Base-by-base conservation (phyloP, 1,139 yeast species). In the Sugiyamaella neomexicana region DNA sequence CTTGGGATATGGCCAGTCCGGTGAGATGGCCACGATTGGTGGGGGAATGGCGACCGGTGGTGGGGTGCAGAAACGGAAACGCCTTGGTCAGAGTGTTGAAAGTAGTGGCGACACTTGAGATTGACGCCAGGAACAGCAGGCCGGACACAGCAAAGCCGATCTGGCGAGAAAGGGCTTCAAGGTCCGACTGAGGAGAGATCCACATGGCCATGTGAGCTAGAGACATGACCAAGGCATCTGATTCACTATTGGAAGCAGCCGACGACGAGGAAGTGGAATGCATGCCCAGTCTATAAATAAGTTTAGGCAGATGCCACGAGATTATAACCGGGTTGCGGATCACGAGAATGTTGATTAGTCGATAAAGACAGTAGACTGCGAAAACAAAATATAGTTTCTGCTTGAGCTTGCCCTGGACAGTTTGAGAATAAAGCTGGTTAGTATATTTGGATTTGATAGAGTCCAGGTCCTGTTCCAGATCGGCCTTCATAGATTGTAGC, bases 121-220 rank as follows among this genome's bases (percentile, higher is more conserved):
- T 77, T 3, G 90, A 83, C 54, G 90, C 80, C 7, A 82, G 65
- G 61, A 88, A 86, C 58, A 88, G 74, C 34, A 82, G 76, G 1
- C 89, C 85, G 0, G 91, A 82, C 36, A 87, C 64, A 6, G 82
- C 64, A 60, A 87, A 79, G 31, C 90, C 83, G 47, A 86, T 76
- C 64, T 82, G 87, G 54, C 81, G 81, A 6, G 84, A 78, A 64
- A 86, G 73, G 45, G 81, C 82, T 12, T 80, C 80, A 52, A 82
- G 75, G 17, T 57, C 76, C 2, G 61, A 39, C 25, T 50, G 53
- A 5, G 68, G 65, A 13, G 60, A 60, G 23, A 60, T 40, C 34
- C 54, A 55, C 29, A 57, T 58, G 2, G 63, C 61, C 15, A 66
- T 53, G 53, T 80, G 81, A 2, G 89, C 82, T 25, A 85, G 58